phyloP scores from a whole-genome alignment of 768 basidiomycete species.

The Mycena floridula region DNA sequence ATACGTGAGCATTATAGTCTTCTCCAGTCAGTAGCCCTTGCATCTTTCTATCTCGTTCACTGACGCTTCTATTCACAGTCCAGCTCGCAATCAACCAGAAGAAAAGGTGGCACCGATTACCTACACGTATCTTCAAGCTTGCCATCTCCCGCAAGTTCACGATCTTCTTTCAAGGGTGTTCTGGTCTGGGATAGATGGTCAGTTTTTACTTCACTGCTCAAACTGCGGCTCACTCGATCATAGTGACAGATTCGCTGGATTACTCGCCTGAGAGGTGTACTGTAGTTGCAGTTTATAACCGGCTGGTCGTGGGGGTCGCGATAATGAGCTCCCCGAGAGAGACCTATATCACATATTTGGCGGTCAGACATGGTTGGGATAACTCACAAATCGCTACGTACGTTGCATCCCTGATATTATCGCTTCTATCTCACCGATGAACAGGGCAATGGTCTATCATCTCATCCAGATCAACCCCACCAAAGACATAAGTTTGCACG shows the following conservation, averaged over 20 bases:
- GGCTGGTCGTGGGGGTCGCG: slow-evolving; percentile 67
- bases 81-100: slow-evolving; percentile 39
- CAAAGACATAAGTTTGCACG: slow-evolving; percentile 77
- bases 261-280: slow-evolving; percentile 69
- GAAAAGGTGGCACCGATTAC: slow-evolving; percentile 48
- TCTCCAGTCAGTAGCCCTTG: slow-evolving; percentile 44
- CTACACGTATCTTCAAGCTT: slow-evolving; percentile 53
- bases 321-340: slow-evolving; percentile 75
- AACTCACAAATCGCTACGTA: slow-evolving; percentile 75
- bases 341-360: slow-evolving; percentile 80
- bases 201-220: slow-evolving; percentile 11
- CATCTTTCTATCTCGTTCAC: not conserved
- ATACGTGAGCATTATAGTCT: slow-evolving; percentile 58
- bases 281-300: slow-evolving; percentile 67
- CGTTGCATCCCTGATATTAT: slow-evolving; percentile 12
- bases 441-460: slow-evolving; percentile 73
- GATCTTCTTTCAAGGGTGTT: slow-evolving; percentile 62
- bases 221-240: not conserved
- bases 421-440: slow-evolving; percentile 5
- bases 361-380: slow-evolving; percentile 77
- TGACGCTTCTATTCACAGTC: slow-evolving; percentile 30
- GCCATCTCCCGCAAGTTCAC: slow-evolving; percentile 66
- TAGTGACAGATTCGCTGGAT: slow-evolving; percentile 67
- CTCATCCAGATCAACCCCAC: slow-evolving; percentile 65
- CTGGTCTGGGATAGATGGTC: slow-evolving; percentile 76